Evolutionary conservation across 2,329 filamentous ascomycete genomes (phyloP).

Genomic region (Massarina eburnea): DNA sequence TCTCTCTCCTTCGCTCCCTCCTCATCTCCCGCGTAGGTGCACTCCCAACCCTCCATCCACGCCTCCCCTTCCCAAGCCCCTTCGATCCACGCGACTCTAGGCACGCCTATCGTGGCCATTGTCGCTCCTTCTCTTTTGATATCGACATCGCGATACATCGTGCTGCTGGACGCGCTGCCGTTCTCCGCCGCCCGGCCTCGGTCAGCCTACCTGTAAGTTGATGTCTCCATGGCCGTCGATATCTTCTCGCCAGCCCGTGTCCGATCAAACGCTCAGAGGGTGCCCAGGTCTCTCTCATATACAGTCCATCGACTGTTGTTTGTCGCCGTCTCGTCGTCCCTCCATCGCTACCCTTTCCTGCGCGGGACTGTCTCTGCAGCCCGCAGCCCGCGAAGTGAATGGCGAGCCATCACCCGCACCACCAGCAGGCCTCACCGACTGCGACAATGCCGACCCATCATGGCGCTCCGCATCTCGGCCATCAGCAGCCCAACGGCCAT

Average conservation of each 20-base stretch:
- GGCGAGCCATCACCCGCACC: conserved; percentile 64
- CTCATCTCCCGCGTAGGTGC: conserved; percentile 22
- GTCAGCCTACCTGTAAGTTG: conserved; percentile 5
- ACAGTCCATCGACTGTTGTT: background rate
- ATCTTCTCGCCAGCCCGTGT: background rate
- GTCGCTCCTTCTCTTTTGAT: background rate
- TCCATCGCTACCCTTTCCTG: background rate
- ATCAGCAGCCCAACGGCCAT: conserved; percentile 58
- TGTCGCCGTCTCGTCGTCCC: background rate
- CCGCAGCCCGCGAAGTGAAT: conserved; percentile 57
- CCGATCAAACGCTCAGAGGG: background rate
- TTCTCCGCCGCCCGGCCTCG: conserved; percentile 15
- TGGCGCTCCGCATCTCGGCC: conserved; percentile 66
- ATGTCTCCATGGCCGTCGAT: background rate
- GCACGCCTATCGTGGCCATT: background rate
- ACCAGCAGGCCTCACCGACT: conserved; percentile 79
- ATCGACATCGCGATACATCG: background rate
- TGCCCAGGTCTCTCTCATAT: background rate
- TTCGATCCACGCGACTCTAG: background rate
- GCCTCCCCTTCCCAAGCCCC: conserved; percentile 10
- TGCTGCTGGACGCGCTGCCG: conserved; percentile 22
- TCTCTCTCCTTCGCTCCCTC: conserved; percentile 25
- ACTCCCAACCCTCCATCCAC: conserved; percentile 14
- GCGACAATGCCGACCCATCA: conserved; percentile 70
- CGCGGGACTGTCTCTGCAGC: background rate